These are phyloP conservation scores for Prunus persica DNA, from an alignment of 306 rosid genomes.

Conservation along the genomic window DNA sequence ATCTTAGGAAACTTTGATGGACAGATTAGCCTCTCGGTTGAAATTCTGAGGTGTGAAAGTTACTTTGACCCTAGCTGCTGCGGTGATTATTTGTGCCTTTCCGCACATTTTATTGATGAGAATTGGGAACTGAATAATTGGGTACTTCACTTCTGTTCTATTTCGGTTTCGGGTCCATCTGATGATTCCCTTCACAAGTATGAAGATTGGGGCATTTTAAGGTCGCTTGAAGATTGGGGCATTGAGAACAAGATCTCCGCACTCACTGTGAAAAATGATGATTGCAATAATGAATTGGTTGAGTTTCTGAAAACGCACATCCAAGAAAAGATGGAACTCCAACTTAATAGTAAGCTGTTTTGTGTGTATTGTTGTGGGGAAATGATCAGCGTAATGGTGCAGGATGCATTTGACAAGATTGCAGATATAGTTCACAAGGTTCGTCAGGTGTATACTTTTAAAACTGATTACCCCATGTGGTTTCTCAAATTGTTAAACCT, in stretches of 20 bases:
- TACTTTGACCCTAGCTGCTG: not conserved
- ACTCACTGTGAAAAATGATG: not conserved
- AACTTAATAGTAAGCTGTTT: not conserved
- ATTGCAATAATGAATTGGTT: not conserved
- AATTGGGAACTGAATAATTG: conserved; percentile 10
- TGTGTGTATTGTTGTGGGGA: conserved; percentile 12
- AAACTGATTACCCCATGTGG: conserved; percentile 8
- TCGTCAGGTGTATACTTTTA: not conserved
- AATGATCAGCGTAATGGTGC: conserved; percentile 1
- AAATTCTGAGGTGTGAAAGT: not conserved
- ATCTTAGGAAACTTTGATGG: conserved; percentile 3
- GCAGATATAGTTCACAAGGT: not conserved
- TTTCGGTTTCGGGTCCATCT: not conserved
- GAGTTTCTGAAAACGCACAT: not conserved
- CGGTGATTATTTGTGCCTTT: conserved; percentile 3
- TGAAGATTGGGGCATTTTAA: not conserved
- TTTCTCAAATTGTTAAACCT: not conserved
- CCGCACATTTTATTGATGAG: conserved; percentile 11
- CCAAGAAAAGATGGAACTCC: not conserved
- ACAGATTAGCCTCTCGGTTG: conserved; percentile 10
- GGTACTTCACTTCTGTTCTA: conserved; percentile 3
- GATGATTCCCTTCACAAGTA: not conserved
- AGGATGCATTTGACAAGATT: conserved; percentile 12
- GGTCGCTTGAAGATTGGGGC: not conserved
- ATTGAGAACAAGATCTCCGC: conserved; percentile 16